Percentiles rank a stretch among this genome's conserved stretches.
These are phyloP conservation scores for Globisporangium orthogonon DNA, from an alignment of 352 stramenopile genomes.

Conservation along the genomic window DNA sequence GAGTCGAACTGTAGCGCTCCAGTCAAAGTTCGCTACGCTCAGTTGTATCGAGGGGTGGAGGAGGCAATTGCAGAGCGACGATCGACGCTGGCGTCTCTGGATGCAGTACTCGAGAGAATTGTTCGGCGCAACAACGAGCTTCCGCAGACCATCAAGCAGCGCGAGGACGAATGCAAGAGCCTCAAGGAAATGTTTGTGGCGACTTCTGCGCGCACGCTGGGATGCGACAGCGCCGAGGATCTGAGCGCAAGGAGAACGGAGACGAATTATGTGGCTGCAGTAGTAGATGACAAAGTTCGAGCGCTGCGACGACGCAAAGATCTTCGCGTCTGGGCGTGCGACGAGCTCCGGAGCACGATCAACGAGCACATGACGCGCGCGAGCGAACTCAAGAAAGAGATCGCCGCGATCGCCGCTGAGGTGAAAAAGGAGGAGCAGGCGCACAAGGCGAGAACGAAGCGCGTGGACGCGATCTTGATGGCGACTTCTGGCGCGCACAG, in stretches of 20 bases:
- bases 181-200: slow-evolving; percentile 10
- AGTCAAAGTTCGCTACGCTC: slow-evolving; percentile 22
- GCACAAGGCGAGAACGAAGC: slow-evolving; percentile 46
- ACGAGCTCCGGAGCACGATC: slow-evolving; percentile 36
- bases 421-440: slow-evolving; percentile 51
- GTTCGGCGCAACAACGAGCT: slow-evolving; percentile 27
- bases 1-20: not conserved
- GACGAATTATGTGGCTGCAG: slow-evolving; percentile 3
- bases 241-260: not conserved
- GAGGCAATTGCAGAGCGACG: slow-evolving; percentile 19
- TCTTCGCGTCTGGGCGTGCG: slow-evolving; percentile 49
- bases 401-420: slow-evolving; percentile 28
- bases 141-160: slow-evolving; percentile 17
- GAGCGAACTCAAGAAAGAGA: slow-evolving; percentile 60
- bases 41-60: slow-evolving; percentile 26
- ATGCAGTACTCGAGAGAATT: slow-evolving; percentile 13
- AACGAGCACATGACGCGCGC: slow-evolving; percentile 47
- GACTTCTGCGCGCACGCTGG: slow-evolving; percentile 4
- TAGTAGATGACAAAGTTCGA: slow-evolving; percentile 30
- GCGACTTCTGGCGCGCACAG: not conserved
- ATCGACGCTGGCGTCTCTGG: slow-evolving; percentile 13
- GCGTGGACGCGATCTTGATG: slow-evolving; percentile 24
- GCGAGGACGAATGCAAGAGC: slow-evolving; percentile 4
- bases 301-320: slow-evolving; percentile 36
- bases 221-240: not conserved